Base-by-base conservation (phyloP, 169 alveolate species). In the Plasmodium relictum region DNA sequence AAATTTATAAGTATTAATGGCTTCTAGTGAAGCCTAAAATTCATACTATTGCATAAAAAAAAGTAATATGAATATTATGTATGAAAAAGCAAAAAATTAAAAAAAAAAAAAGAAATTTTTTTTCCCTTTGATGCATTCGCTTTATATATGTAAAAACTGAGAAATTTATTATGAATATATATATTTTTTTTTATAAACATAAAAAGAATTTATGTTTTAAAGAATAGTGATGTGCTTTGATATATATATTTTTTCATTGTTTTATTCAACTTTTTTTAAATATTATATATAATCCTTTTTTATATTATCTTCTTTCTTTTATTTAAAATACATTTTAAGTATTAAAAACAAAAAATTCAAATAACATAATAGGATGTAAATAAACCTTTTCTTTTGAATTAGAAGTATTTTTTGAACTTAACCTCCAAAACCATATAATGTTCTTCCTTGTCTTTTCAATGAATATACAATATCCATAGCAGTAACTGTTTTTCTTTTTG, bases 371-470 rank as follows among this genome's bases (percentile, higher is more conserved):
- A 54, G 22, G 16, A 54, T 54, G 14, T 54, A 54, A 54, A 54
- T 54, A 54, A 54, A 54, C 22, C 16, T 22, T 6, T 16, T 54
- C 22, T 54, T 14, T 54, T 48, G 24, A 9, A 54, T 54, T 54
- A 16, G 18, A 9, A 16, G 22, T 54, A 2, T 16, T 54, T 6
- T 14, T 54, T 54, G 22, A 16, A 42, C 20, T 98, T 96, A 99
- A 74, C 99, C 99, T 88, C 99, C 99, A 95, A 98, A 99, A 94
- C 99, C 99, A 97, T 99, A 99, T 86, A 99, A 98, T 93, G 99
- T 98, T 93, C 99, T 97, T 87, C 99, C 99, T 95, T 99, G 99
- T 94, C 99, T 98, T 98, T 99, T 99, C 72, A 99, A 97, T 72
- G 99, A 98, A 94, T 98, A 98, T 89, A 99, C 99, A 85, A 99